A percentile compares a stretch with the other conserved stretches of the same genome.
Evolutionary conservation across 148 eudicot species (phyloP).

Genomic region (Camellia granthamiana): DNA sequence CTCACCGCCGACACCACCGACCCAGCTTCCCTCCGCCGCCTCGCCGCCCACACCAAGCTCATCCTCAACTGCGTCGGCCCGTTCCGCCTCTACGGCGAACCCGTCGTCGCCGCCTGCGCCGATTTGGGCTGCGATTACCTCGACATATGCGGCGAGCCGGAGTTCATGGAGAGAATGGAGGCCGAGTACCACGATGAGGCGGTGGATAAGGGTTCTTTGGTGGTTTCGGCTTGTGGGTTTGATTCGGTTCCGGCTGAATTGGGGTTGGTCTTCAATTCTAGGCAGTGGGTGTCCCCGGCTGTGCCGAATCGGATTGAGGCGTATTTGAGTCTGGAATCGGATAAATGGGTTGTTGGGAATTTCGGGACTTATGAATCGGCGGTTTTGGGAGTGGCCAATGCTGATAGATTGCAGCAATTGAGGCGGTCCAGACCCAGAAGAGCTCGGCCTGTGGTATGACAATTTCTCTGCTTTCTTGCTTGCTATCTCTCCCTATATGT

Average conservation of each 20-base stretch:
- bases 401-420: slow-evolving; percentile 40
- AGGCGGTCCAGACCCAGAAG: slow-evolving; percentile 58
- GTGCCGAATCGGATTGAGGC: slow-evolving; percentile 57
- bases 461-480: background rate
- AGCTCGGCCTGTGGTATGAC: slow-evolving; percentile 54
- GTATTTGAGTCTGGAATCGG: slow-evolving; percentile 72
- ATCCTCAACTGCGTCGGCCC: slow-evolving; percentile 88
- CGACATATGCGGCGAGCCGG: slow-evolving; percentile 86
- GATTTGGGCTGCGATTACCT: slow-evolving; percentile 67
- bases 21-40: slow-evolving; percentile 35
- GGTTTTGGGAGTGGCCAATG: slow-evolving; percentile 83
- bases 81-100: slow-evolving; percentile 58
- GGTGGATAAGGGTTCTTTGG: slow-evolving; percentile 55
- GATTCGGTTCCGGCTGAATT: slow-evolving; percentile 87
- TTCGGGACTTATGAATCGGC: slow-evolving; percentile 79
- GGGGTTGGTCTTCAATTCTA: slow-evolving; percentile 55
- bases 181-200: slow-evolving; percentile 43
- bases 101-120: slow-evolving; percentile 63
- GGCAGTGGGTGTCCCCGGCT: slow-evolving; percentile 48
- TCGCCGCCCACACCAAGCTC: slow-evolving; percentile 43
- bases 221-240: slow-evolving; percentile 85
- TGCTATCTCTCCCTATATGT: background rate
- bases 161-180: slow-evolving; percentile 86
- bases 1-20: slow-evolving; percentile 58
- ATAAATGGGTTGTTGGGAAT: slow-evolving; percentile 65